A percentile compares a stretch with the other conserved stretches of the same genome.
Conservation (phyloP, 148 eudicot species). For the Camellia sinensis region DNA sequence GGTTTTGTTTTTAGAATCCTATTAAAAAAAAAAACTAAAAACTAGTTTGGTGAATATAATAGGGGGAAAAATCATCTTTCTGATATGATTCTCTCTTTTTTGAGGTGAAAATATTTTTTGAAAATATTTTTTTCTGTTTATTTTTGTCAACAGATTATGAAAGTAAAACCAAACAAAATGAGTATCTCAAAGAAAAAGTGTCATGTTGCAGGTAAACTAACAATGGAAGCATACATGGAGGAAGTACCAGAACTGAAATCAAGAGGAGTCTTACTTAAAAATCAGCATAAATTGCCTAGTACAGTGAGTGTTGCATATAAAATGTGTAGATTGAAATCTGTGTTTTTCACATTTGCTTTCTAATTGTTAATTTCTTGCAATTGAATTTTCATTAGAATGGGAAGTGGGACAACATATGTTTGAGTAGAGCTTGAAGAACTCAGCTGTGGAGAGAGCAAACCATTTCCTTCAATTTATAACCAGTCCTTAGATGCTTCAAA, state of each 20-base stretch:
- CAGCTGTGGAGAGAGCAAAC: neutral
- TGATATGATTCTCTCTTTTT: too few species aligned
- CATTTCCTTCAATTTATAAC: constrained; percentile 1
- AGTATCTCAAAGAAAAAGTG: too few species aligned
- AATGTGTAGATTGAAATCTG: neutral
- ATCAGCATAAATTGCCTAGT: neutral
- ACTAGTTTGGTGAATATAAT: too few species aligned
- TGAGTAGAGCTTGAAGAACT: neutral
- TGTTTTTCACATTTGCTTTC: neutral
- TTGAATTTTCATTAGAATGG: constrained; percentile 1
- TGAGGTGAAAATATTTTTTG: too few species aligned
- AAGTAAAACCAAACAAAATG: too few species aligned
- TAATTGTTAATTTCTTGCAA: neutral
- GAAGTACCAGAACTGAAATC: constrained; percentile 11
- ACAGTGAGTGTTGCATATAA: neutral
- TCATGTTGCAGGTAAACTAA: constrained; percentile 1
- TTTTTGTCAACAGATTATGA: too few species aligned
- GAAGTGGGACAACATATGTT: neutral
- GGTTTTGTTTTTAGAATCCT: too few species aligned
- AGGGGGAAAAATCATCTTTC: too few species aligned
- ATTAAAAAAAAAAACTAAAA: too few species aligned
- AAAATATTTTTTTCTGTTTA: too few species aligned
- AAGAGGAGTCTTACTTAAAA: constrained; percentile 12
- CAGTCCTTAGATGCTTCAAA: constrained; percentile 16
- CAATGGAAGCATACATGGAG: constrained; percentile 5